Evolutionary conservation across 192 early-diverging fungal species (phyloP), one percentile per base, ranked within the genome.

Genomic region (Borealophlyctis nickersoniae): DNA sequence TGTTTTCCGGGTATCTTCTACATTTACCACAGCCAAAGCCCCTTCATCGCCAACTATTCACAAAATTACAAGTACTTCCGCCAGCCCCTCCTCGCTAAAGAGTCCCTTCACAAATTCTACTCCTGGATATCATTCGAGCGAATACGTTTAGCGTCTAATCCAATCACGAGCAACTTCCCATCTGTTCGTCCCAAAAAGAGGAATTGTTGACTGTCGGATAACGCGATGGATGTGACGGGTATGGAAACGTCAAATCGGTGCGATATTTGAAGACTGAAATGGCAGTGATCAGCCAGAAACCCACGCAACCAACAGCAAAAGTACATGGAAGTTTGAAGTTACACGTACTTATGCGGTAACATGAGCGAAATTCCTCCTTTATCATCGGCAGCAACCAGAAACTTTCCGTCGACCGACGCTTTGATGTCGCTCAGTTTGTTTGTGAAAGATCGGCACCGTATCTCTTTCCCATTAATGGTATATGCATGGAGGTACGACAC

Each of bases 151-250:
- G 9, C 39, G 19, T 45, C 39, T 19, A 45, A 45, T 19, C 9
- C 66, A 32, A 73, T 50, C 13, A 73, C 36, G 22, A 73, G 36
- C 39, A 73, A 13, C 33, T 55, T 48, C n/a, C 72, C 72, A 64
- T 73, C 72, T 58, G 26, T 51, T 27, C 66, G 72, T 26, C 72
- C 72, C 49, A 73, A 49, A 35, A 69, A 73, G 11, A 73, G 30
- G 45, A 56, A 60, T 24, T 63, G 72, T 27, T 63, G 50, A 31
- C 67, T 63, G 34, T 52, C 33, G 1, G 72, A 69, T 4, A 73
- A 36, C 11, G 66, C 36, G 29, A 64, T 56, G 32, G 26, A 31
- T 19, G 54, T 13, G 5, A 69, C 62, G 1, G 55, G 24, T 7
- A 69, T 39, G 28, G 57, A 59, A 16, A 73, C 66, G 34, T 73